Evolutionary conservation across 1,284 basidiomycete genomes (phyloP), one percentile per base, ranked within the genome.

Genomic region (Microbotryum saponariae): DNA sequence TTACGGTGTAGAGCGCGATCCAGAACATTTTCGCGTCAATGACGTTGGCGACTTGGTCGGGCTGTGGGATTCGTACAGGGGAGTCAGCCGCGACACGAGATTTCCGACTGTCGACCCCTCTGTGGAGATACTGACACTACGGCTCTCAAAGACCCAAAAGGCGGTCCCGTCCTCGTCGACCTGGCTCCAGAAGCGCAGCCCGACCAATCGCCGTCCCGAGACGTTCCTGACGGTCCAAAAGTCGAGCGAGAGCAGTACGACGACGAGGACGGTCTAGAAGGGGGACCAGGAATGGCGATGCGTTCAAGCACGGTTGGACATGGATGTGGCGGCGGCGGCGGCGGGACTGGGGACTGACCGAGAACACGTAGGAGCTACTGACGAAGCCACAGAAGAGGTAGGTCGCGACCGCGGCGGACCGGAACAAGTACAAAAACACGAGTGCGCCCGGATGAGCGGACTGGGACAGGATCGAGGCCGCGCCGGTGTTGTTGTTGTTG

Each of bases 201-300:
- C 92, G 12, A 96, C 92, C 14, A 97, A 79, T 12, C 87, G 90
- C 64, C 93, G 80, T 3, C 92, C 92, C 1, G 91, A 84, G 25
- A 97, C 89, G 72, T 97, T 97, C 86, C 92, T 70, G 69, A 90
- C 91, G 73, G 93, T 96, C 93, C 92, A 96, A 74, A 97, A 97
- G 77, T 97, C 92, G 81, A 92, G 87, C 1, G 91, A 87, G 42
- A 97, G 82, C 25, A 97, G 79, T 1, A 94, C 85, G 25, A 96
- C 92, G 0, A 96, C 91, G 10, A 85, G 77, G 2, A 96, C 91
- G 20, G 91, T 93, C 88, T 93, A 31, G 27, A 27, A 9, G 73
- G 29, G 46, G 81, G 90, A 85, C 0, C 89, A 86, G 29, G 92
- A 81, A 27, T 31, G 92, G 78, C 3, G 92, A 85, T 20, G 8